A percentile compares a stretch with the other conserved stretches of the same genome.
Conservation (phyloP, 2,329 filamentous ascomycete genomes). For the Verticillium klebahnii region DNA sequence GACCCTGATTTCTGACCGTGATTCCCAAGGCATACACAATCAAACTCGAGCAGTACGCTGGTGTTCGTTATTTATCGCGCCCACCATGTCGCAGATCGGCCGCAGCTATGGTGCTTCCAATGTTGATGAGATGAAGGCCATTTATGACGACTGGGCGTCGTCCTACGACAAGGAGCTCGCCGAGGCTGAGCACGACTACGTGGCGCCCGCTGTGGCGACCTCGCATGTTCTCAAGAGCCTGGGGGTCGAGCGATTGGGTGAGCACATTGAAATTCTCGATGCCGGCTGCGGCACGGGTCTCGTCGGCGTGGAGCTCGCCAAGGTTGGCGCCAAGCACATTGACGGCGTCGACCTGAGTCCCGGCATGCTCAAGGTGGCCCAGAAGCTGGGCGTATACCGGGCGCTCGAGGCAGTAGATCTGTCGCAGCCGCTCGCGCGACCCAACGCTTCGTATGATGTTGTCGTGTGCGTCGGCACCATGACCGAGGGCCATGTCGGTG, state of each 20-base stretch:
- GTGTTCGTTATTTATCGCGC: neutral
- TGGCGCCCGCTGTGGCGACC: slow-evolving; percentile 34
- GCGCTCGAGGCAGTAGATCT: slow-evolving; percentile 40
- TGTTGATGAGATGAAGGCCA: slow-evolving; percentile 6
- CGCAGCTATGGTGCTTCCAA: neutral
- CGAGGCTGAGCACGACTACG: slow-evolving; percentile 30
- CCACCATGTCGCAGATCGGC: slow-evolving; percentile 3
- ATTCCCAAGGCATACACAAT: neutral
- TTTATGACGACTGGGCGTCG: slow-evolving; percentile 31
- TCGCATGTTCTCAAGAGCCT: slow-evolving; percentile 26
- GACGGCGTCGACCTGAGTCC: slow-evolving; percentile 48
- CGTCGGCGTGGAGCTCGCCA: slow-evolving; percentile 41
- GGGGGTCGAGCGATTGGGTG: slow-evolving; percentile 17
- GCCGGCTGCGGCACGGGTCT: slow-evolving; percentile 54
- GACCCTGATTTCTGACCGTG: neutral
- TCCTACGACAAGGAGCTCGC: slow-evolving; percentile 29
- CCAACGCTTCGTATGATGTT: slow-evolving; percentile 40
- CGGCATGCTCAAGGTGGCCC: slow-evolving; percentile 48
- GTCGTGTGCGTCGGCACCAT: slow-evolving; percentile 51
- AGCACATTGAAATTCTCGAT: slow-evolving; percentile 37
- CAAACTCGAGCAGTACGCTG: neutral
- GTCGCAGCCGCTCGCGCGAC: slow-evolving; percentile 32
- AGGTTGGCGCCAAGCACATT: slow-evolving; percentile 36
- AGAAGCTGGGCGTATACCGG: slow-evolving; percentile 41
- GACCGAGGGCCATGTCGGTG: slow-evolving; percentile 51